Conservation (phyloP, 75 land plant species). For the Pinus tabuliformis region DNA sequence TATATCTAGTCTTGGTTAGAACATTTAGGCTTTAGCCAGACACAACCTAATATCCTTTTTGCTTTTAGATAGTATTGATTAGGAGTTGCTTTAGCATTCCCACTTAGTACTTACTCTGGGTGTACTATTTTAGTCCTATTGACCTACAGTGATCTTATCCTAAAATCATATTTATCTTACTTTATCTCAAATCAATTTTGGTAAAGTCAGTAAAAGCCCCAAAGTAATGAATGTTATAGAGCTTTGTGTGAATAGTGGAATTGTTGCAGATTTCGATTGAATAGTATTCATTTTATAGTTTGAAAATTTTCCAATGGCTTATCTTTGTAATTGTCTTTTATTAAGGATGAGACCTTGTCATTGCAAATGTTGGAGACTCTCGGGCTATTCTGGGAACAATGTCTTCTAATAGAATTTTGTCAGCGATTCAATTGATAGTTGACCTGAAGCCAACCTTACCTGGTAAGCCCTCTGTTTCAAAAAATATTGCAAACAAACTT, state of each 20-base stretch:
- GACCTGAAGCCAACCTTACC: conserved; percentile 95
- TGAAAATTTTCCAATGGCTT: not conserved
- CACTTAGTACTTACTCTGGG: too few species aligned
- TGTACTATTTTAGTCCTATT: too few species aligned
- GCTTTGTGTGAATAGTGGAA: not conserved
- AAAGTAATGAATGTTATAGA: not conserved
- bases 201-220: not conserved
- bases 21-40: too few species aligned
- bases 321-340: not conserved
- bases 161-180: too few species aligned
- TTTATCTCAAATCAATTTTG: not conserved
- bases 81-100: too few species aligned
- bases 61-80: too few species aligned
- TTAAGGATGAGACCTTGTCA: conserved; percentile 73
- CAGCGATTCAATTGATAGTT: conserved; percentile 81
- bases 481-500: not conserved
- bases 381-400: conserved; percentile 81
- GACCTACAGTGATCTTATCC: too few species aligned
- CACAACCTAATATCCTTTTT: too few species aligned
- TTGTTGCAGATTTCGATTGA: not conserved
- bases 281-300: not conserved
- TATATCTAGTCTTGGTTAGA: too few species aligned
- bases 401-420: conserved; percentile 45
- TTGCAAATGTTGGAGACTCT: conserved; percentile 96
- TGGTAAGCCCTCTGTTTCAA: conserved; percentile 24